Evolutionary conservation across 2,329 filamentous ascomycete species (phyloP), one percentile per base, ranked within the genome.

Genomic region (Aspergillus sergii): DNA sequence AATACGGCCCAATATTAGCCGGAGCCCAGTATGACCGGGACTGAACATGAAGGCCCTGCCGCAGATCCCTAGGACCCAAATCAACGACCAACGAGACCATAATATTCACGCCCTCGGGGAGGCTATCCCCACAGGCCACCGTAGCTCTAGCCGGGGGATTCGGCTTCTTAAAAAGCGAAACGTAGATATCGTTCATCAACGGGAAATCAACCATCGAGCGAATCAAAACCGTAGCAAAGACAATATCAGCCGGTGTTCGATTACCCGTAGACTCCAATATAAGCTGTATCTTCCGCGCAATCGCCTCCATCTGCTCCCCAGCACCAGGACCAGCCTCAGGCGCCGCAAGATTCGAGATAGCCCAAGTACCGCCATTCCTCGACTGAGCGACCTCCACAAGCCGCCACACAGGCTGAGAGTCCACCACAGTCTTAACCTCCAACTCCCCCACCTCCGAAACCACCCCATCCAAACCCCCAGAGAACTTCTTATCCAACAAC

Each of bases 1-100:
- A 97, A 78, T 98, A 98, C 0, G 95, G 95, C 0, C 95, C 95
- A 59, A 99, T 98, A 73, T 98, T 98, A 23, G 95, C 94, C 0
- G 95, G 95, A 0, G 95, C 95, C 95, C 95, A 99, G 82, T 98
- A 98, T 12, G 93, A 96, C 45, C 92, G 84, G 4, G 91, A 94
- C 78, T 98, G 95, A 7, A 99, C 94, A 76, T 99, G 95, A 1
- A 98, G 84, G 0, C 78, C 91, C 62, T 80, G 75, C 36, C 82
- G 77, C 45, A 63, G 59, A 21, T 69, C 67, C 46, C 71, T 71
- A 32, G 65, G 50, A 7, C 74, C 74, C 26, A 77, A 67, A 63
- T 83, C 77, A n/a, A 84, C 71, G 12, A 83, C 75, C 34, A 85
- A 75, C 21, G 84, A 86, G 23, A 89, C 77, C 65, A 94, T 85